phyloP scores from a whole-genome alignment of 768 basidiomycete genomes.

The Xerocomus brunneocitrinus region DNA sequence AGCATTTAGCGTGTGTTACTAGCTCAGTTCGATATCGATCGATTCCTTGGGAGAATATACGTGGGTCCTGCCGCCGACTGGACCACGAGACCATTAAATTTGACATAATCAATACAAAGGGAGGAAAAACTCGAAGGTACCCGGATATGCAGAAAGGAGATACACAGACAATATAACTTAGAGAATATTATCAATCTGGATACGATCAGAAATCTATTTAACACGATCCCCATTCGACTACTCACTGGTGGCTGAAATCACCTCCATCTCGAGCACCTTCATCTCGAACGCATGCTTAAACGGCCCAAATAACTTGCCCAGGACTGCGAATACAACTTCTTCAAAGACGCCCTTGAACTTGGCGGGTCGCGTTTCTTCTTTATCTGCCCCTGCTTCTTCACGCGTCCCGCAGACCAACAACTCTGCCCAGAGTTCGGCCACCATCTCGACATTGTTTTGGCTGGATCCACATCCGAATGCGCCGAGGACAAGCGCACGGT shows the following conservation, averaged over 20 bases:
- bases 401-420: conserved; percentile 35
- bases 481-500: conserved; percentile 39
- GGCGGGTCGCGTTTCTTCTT: conserved; percentile 21
- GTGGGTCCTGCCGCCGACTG: no score
- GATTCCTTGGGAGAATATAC: background rate
- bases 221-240: background rate
- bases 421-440: conserved; percentile 45
- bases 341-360: conserved; percentile 41
- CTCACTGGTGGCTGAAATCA: conserved; percentile 29
- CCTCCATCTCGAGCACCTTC: conserved; percentile 35
- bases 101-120: background rate
- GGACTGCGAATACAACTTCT: conserved; percentile 40
- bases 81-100: background rate
- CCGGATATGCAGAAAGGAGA: no score
- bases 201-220: background rate
- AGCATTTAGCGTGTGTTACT: background rate
- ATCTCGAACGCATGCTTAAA: conserved; percentile 41
- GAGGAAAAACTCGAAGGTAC: no score
- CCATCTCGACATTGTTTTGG: conserved; percentile 38
- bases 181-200: background rate
- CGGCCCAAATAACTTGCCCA: conserved; percentile 31
- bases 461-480: conserved; percentile 43
- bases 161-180: no score
- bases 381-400: conserved; percentile 18
- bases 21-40: background rate